Base-by-base conservation (phyloP, 306 rosid species). In the Quercus bicolor region DNA sequence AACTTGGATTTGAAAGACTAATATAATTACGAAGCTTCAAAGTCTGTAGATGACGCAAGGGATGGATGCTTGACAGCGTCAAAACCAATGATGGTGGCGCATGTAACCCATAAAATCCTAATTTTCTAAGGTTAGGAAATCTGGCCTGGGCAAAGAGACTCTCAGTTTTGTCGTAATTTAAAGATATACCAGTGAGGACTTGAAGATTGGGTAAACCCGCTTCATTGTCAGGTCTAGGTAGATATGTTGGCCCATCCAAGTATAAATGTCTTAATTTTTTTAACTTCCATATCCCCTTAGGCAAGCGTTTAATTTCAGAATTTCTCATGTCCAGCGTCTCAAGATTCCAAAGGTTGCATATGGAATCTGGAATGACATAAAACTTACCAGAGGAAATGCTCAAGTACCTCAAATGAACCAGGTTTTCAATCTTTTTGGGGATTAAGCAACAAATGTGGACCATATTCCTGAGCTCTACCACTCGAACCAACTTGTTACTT, bases 111-210 rank as follows among this genome's bases (percentile, higher is more conserved):
- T 33, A 33, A 1, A 5, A 65, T 16, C 40, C 78, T 20, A 79
- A 21, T 18, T 73, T 73, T 64, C 53, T 80, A 6, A 80, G 23
- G 6, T 70, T 80, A 6, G 80, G 80, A 37, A 77, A 71, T 4
- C 5, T 31, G n/a, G 23, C 81, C 20, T 20, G 5, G 31, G 64
- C 26, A 11, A 77, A 21, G 2, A 71, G 37, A 53, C 29, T 28
- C 31, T 62, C 3, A 51, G 77, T 24, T 0, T 24, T 1, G 0
- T 28, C 20, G 24, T 59, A n/a, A 11, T 69, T 1, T 8, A 78
- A 23, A 15, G n/a, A 33, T 20, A 83, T 19, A 9, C 20, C n/a
- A 19, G 70, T 26, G 5, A 83, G 34, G 54, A 74, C 45, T 75
- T 74, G 80, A 13, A 79, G 77, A 55, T 79, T 83, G 74, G 52